Evolutionary conservation across 352 stramenopile species (phyloP).

Genomic region (Peronospora farinosa): DNA sequence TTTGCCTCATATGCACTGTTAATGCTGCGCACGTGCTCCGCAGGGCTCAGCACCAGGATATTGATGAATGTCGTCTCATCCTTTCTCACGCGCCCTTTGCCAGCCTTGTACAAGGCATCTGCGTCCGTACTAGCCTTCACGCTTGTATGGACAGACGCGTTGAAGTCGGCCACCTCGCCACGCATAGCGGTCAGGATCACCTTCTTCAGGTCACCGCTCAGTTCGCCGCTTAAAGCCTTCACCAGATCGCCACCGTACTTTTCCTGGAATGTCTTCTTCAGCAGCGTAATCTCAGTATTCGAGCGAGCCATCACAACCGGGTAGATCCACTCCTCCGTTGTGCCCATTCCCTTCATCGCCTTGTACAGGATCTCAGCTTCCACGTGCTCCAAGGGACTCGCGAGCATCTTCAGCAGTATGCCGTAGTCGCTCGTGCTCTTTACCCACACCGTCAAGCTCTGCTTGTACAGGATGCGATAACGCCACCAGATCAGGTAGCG

Average conservation of each 20-base stretch:
- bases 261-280: constrained; percentile 63
- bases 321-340: constrained; percentile 47
- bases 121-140: constrained; percentile 49
- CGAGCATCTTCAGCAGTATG: constrained; percentile 63
- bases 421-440: constrained; percentile 50
- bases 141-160: constrained; percentile 46
- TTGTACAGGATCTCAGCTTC: constrained; percentile 61
- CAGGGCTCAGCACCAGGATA: constrained; percentile 34
- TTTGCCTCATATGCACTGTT: constrained; percentile 46
- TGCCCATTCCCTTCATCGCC: constrained; percentile 68
- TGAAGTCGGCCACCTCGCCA: constrained; percentile 31
- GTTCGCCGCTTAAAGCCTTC: constrained; percentile 33
- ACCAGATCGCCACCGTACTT: constrained; percentile 44
- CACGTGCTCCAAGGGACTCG: constrained; percentile 58
- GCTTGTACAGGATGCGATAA: constrained; percentile 43
- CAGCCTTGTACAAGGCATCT: constrained; percentile 55
- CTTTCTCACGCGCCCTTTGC: constrained; percentile 55
- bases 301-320: constrained; percentile 61
- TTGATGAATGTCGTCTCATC: constrained; percentile 51
- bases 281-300: constrained; percentile 52
- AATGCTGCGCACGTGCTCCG: constrained; percentile 41
- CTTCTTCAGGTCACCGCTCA: constrained; percentile 56
- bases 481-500: constrained; percentile 28
- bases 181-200: constrained; percentile 44
- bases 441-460: constrained; percentile 49